phyloP scores from a whole-genome alignment of 345 rosid genomes.

The Eucalyptus cladocalyx region DNA sequence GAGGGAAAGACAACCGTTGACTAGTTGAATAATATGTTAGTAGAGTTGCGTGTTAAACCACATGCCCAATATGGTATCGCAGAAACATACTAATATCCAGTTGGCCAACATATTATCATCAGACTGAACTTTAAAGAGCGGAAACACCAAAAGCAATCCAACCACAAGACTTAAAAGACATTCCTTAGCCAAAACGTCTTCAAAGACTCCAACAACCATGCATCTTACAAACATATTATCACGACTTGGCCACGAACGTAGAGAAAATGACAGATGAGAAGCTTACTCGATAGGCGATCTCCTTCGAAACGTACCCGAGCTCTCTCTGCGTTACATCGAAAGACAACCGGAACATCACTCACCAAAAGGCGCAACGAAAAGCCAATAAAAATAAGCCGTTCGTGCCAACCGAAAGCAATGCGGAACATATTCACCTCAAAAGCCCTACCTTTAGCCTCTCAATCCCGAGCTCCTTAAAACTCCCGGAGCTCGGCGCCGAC shows the following conservation, averaged over 20 bases:
- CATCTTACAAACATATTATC: neutral
- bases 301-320: slow-evolving; percentile 40
- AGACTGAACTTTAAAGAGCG: neutral
- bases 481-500: neutral
- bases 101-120: neutral
- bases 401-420: neutral
- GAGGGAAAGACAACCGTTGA: neutral
- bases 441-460: slow-evolving; percentile 55
- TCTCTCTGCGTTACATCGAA: slow-evolving; percentile 27
- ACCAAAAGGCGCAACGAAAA: neutral
- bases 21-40: neutral
- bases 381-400: fast-evolving
- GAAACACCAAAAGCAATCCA: neutral
- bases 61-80: neutral
- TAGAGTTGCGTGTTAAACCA: neutral
- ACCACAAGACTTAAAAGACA: neutral
- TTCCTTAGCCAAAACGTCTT: neutral
- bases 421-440: neutral
- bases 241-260: neutral
- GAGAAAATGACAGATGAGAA: neutral
- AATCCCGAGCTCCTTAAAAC: slow-evolving; percentile 40
- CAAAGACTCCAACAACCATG: neutral
- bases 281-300: slow-evolving; percentile 22
- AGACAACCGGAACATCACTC: neutral
- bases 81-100: neutral